phyloP scores from a whole-genome alignment of 257 asterid species.

The Solanum commersonii region DNA sequence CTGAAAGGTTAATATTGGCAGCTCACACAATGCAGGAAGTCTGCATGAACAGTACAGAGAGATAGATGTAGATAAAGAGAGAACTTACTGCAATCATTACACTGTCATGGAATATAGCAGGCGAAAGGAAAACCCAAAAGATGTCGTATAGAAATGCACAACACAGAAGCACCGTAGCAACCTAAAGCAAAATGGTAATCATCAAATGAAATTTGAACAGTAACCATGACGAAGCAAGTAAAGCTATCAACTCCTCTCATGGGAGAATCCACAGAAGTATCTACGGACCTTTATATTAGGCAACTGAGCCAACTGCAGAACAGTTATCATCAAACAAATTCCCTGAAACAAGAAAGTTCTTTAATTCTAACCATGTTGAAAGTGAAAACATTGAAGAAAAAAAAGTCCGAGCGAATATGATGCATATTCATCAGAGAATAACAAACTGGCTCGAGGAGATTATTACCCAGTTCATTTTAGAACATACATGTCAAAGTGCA shows the following conservation, averaged over 20 bases:
- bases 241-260: not conserved
- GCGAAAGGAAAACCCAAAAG: slow-evolving; percentile 98
- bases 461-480: not conserved
- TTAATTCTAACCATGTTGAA: not conserved
- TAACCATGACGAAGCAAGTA: not conserved
- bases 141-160: slow-evolving; percentile 91
- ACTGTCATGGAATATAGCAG: slow-evolving; percentile 87
- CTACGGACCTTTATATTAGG: slow-evolving; percentile 79
- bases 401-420: not conserved
- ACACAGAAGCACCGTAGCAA: slow-evolving; percentile 87
- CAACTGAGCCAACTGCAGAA: slow-evolving; percentile 87
- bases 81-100: slow-evolving; percentile 92
- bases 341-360: slow-evolving; percentile 52
- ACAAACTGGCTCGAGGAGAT: not conserved
- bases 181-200: slow-evolving; percentile 30
- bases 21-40: not conserved
- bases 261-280: not conserved
- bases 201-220: not conserved
- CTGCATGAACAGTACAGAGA: not conserved
- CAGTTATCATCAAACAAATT: slow-evolving; percentile 88
- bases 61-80: slow-evolving; percentile 1
- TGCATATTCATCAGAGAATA: not conserved
- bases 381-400: not conserved
- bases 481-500: not conserved
- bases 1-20: not conserved